Base-by-base conservation (phyloP, 257 asterid species). In the Marsdenia floribunda region DNA sequence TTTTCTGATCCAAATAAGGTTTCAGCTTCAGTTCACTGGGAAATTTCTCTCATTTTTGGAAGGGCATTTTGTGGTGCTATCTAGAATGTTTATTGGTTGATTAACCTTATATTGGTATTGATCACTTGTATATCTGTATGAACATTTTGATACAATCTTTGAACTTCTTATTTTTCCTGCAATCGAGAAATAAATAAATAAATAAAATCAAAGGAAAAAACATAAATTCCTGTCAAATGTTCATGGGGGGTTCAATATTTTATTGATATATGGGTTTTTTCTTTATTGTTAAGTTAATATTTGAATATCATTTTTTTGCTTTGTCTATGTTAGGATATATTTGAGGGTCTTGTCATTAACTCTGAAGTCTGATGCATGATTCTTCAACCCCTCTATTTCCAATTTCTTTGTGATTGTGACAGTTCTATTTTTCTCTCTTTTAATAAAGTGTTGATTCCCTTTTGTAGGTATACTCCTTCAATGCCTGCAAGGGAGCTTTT, bases 401-500 rank as follows among this genome's bases (percentile, higher is more conserved):
- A 9, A 33, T 33, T 33, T 33, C 38, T 53, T 29, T 13, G 35
- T 65, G 26, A 14, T 71, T 58, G n/a, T 58, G 5, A 53, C 47
- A 26, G 19, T 47, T 54, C 66, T 37, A 24, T 53, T n/a, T 33
- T 24, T 19, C 71, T 71, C 70, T 11, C 37, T n/a, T 19, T 73
- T 71, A 69, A 16, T 55, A 68, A 24, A 53, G 33, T 58, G 10
- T 33, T 73, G 37, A 40, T 69, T 40, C 59, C 14, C 19, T 49
- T 68, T 9, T 81, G 76, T 86, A 91, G 96, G 82, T 87, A 75
- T 81, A 75, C 89, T 76, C 84, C 90, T 65, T 76, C 89, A 47
- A 75, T 90, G 86, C 91, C 89, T 80, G 76, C 80, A 35, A 80
- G 89, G 83, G 97, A 87, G 71, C 81, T 91, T 74, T 90, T 87